A percentile compares a stretch with the other conserved stretches of the same genome.
phyloP scores from a whole-genome alignment of 257 asterid species.

The Lantana camara region DNA sequence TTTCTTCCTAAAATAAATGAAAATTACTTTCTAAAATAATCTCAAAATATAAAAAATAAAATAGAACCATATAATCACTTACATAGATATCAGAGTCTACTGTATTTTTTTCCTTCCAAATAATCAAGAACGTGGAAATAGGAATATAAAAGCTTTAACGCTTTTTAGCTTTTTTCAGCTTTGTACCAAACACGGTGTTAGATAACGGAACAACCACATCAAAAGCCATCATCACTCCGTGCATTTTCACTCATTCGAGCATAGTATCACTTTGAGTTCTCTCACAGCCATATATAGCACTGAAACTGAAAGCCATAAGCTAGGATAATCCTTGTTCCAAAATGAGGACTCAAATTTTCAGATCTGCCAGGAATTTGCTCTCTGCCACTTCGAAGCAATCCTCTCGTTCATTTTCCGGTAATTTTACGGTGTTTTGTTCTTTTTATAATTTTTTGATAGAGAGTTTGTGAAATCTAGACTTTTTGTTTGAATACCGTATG shows the following conservation, averaged over 20 bases:
- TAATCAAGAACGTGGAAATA: too few relatives aligned
- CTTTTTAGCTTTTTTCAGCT: too few relatives aligned
- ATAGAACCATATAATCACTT: too few relatives aligned
- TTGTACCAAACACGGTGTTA: constrained; percentile 37
- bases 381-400: constrained; percentile 76
- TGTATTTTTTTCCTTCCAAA: too few relatives aligned
- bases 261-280: constrained; percentile 13
- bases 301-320: background rate
- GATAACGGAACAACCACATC: constrained; percentile 24
- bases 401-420: constrained; percentile 80
- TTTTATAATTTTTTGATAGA: background rate
- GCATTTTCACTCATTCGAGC: constrained; percentile 6
- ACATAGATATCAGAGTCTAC: too few relatives aligned
- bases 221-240: constrained; percentile 14
- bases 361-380: constrained; percentile 78
- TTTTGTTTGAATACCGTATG: constrained; percentile 6
- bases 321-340: constrained; percentile 15
- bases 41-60: too few relatives aligned
- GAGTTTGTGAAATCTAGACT: background rate
- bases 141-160: too few relatives aligned
- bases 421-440: background rate
- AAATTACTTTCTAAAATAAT: too few relatives aligned
- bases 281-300: constrained; percentile 10
- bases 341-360: constrained; percentile 86
- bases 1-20: too few relatives aligned